These are phyloP conservation scores for Penicillium manginii DNA, from an alignment of 495 filamentous ascomycete genomes.

Conservation along the genomic window DNA sequence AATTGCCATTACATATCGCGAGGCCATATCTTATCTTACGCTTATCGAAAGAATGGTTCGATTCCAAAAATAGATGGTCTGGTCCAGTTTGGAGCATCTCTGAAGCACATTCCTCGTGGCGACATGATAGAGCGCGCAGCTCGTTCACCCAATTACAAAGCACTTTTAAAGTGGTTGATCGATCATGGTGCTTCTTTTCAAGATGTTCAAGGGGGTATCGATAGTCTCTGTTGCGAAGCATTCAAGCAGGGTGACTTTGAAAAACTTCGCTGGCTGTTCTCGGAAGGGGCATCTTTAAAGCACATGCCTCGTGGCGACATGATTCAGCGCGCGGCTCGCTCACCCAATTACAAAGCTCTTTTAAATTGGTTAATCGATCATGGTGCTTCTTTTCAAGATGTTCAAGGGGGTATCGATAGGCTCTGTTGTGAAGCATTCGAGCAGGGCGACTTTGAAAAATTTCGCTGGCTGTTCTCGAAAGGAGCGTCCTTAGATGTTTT, in stretches of 20 bases:
- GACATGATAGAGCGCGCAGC: slow-evolving; percentile 9
- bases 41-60: slow-evolving; percentile 9
- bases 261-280: slow-evolving; percentile 14
- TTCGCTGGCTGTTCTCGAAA: slow-evolving; percentile 11
- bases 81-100: slow-evolving; percentile 4
- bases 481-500: slow-evolving; percentile 11
- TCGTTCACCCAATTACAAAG: slow-evolving; percentile 10
- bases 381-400: slow-evolving; percentile 17
- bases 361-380: too few relatives aligned
- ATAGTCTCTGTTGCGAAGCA: slow-evolving; percentile 13
- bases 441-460: slow-evolving; percentile 10
- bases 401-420: slow-evolving; percentile 10
- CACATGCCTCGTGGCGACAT: too few relatives aligned
- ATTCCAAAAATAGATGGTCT: slow-evolving; percentile 5
- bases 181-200: slow-evolving; percentile 14
- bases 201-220: slow-evolving; percentile 11
- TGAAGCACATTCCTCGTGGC: slow-evolving; percentile 12
- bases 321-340: too few relatives aligned
- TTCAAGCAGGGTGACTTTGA: slow-evolving; percentile 7
- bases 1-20: slow-evolving; percentile 14
- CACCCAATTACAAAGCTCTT: too few relatives aligned
- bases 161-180: slow-evolving; percentile 7
- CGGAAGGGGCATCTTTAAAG: slow-evolving; percentile 8
- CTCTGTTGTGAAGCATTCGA: slow-evolving; percentile 13
- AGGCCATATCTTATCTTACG: slow-evolving; percentile 12